These are phyloP conservation scores for Chytridiales sp. DNA, from an alignment of 371 early-diverging fungal species.

Conservation along the genomic window DNA sequence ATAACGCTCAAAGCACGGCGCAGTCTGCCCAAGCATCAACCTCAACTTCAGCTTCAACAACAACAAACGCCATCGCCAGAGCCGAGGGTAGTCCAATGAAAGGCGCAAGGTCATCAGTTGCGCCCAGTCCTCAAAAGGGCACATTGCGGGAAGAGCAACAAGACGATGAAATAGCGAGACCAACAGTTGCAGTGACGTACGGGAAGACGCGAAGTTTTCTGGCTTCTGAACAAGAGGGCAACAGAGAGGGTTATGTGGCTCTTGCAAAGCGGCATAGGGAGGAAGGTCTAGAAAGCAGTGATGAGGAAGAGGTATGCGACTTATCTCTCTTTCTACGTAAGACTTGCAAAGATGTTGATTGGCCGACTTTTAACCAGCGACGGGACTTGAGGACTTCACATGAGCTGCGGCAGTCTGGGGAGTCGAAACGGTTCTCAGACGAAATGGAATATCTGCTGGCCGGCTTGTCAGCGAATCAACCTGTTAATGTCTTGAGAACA, in stretches of 20 bases:
- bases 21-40: too few relatives aligned
- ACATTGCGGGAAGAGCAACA: too few relatives aligned
- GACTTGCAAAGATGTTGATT: background rate
- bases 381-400: constrained; percentile 39
- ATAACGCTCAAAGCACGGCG: too few relatives aligned
- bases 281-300: constrained; percentile 33
- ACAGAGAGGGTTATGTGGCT: constrained; percentile 14
- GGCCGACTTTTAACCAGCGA: background rate
- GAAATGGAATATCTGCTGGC: constrained; percentile 54
- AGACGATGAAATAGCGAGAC: too few relatives aligned
- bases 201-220: constrained; percentile 23
- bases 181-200: constrained; percentile 22
- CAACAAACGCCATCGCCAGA: too few relatives aligned
- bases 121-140: too few relatives aligned
- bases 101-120: too few relatives aligned
- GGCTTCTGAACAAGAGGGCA: constrained; percentile 8
- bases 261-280: constrained; percentile 19
- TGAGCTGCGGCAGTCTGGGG: constrained; percentile 56
- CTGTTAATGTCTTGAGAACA: constrained; percentile 21
- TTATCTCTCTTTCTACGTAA: background rate
- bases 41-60: too few relatives aligned
- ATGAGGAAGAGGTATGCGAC: constrained; percentile 29
- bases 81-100: too few relatives aligned
- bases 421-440: constrained; percentile 49
- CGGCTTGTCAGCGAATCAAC: constrained; percentile 38